A percentile compares a stretch with the other conserved stretches of the same genome.
Evolutionary conservation across 148 eudicot genomes (phyloP).

Genomic region (Selenicereus undatus): DNA sequence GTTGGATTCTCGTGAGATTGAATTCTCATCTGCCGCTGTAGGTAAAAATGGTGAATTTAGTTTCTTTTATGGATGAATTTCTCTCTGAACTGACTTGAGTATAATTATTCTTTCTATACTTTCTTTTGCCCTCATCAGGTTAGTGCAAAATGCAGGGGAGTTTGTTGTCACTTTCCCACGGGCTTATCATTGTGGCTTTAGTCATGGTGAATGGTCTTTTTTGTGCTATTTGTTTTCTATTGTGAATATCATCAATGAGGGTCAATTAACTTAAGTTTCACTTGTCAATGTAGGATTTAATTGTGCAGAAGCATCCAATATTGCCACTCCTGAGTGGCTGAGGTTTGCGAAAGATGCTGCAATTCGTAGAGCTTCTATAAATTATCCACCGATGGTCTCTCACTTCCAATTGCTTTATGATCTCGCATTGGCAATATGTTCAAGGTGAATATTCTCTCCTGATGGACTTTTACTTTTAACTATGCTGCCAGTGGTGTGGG

Average conservation of each 20-base stretch:
- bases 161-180: slow-evolving; percentile 97
- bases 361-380: slow-evolving; percentile 91
- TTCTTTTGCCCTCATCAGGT: slow-evolving; percentile 47
- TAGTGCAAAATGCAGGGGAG: slow-evolving; percentile 98
- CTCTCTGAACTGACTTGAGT: not conserved
- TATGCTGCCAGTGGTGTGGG: not conserved
- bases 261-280: not conserved
- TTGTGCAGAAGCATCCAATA: slow-evolving; percentile 91
- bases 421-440: slow-evolving; percentile 72
- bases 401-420: slow-evolving; percentile 94
- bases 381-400: slow-evolving; percentile 96
- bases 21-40: not conserved
- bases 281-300: slow-evolving; percentile 61
- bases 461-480: not conserved
- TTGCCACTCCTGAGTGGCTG: slow-evolving; percentile 98
- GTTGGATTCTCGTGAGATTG: not conserved
- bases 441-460: slow-evolving; percentile 51
- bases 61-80: not conserved
- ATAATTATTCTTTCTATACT: slow-evolving; percentile 7
- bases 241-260: not conserved
- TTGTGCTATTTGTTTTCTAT: not conserved
- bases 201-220: slow-evolving; percentile 59
- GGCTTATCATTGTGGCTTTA: slow-evolving; percentile 97
- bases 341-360: slow-evolving; percentile 93
- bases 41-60: not conserved